A percentile compares a stretch with the other conserved stretches of the same genome.
phyloP scores from a whole-genome alignment of 1,139 yeast species.

The Chernovozyma aurita region DNA sequence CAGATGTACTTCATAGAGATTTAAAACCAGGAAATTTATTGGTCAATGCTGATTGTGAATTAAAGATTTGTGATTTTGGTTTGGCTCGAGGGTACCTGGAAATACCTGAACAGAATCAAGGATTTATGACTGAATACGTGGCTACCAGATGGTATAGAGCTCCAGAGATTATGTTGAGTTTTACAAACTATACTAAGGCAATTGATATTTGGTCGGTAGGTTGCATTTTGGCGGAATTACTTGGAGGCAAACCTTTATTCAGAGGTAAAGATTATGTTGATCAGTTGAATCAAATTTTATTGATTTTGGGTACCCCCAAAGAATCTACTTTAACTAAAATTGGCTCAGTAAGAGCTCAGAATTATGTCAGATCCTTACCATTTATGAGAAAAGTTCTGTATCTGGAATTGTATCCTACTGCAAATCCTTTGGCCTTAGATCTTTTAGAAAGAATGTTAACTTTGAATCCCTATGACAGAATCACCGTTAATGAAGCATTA shows the following conservation, averaged over 20 bases:
- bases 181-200: slow-evolving; percentile 91
- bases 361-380: slow-evolving; percentile 84
- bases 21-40: slow-evolving; percentile 89
- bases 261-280: slow-evolving; percentile 95
- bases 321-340: slow-evolving; percentile 79
- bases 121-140: slow-evolving; percentile 91
- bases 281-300: slow-evolving; percentile 83
- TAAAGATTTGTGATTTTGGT: slow-evolving; percentile 95
- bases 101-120: slow-evolving; percentile 82
- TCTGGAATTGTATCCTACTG: slow-evolving; percentile 66
- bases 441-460: slow-evolving; percentile 77
- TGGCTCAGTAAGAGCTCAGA: slow-evolving; percentile 87
- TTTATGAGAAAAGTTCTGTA: slow-evolving; percentile 81
- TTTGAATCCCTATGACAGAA: slow-evolving; percentile 81
- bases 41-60: slow-evolving; percentile 94
- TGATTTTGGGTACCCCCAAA: slow-evolving; percentile 85
- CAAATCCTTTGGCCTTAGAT: slow-evolving; percentile 85
- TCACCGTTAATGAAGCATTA: slow-evolving; percentile 84
- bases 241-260: slow-evolving; percentile 90
- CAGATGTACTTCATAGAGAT: slow-evolving; percentile 92
- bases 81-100: slow-evolving; percentile 91
- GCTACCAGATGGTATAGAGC: slow-evolving; percentile 99
- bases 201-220: slow-evolving; percentile 98
- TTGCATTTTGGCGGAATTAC: slow-evolving; percentile 86
- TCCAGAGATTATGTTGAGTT: slow-evolving; percentile 93